Conservation (phyloP, 352 stramenopile genomes). For the Phytophthora crassamura region DNA sequence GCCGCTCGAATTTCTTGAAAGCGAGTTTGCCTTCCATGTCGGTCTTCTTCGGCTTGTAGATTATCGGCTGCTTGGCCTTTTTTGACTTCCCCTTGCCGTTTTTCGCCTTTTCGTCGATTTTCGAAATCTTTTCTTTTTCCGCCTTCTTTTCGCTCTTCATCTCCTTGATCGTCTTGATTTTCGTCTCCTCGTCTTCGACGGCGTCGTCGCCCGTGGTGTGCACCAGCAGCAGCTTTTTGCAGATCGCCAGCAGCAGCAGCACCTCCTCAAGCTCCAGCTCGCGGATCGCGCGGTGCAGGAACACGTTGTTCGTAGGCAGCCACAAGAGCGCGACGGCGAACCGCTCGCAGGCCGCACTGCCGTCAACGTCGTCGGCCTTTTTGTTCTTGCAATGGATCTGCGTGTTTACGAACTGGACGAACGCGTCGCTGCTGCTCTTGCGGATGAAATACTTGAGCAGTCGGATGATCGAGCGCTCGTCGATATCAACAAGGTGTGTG, state of each 20-base stretch:
- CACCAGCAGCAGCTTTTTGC: constrained; percentile 73
- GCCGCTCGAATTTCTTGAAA: constrained; percentile 28
- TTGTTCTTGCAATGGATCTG: constrained; percentile 29
- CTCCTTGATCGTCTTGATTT: constrained; percentile 14
- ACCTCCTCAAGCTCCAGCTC: constrained; percentile 75
- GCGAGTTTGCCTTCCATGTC: constrained; percentile 12
- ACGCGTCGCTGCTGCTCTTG: constrained; percentile 47
- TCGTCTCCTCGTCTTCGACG: constrained; percentile 11
- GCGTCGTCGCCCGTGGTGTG: constrained; percentile 38
- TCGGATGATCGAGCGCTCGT: constrained; percentile 76
- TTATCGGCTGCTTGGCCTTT: constrained; percentile 29
- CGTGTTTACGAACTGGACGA: constrained; percentile 44
- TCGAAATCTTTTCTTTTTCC: no score
- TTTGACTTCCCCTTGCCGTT: constrained; percentile 1
- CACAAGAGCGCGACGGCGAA: constrained; percentile 64
- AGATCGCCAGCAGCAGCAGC: constrained; percentile 68
- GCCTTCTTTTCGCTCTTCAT: no score
- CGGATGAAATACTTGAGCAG: constrained; percentile 82
- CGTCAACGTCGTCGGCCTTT: constrained; percentile 17
- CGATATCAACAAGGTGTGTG: constrained; percentile 73
- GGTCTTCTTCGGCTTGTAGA: constrained; percentile 19
- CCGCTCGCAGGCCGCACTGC: constrained; percentile 45
- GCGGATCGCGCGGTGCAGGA: constrained; percentile 80
- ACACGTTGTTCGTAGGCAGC: constrained; percentile 74
- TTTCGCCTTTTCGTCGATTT: no score